Percentiles rank a stretch among this genome's conserved stretches.
Evolutionary conservation across 495 filamentous ascomycete genomes (phyloP).

Genomic region (Penicillium egyptiacum): DNA sequence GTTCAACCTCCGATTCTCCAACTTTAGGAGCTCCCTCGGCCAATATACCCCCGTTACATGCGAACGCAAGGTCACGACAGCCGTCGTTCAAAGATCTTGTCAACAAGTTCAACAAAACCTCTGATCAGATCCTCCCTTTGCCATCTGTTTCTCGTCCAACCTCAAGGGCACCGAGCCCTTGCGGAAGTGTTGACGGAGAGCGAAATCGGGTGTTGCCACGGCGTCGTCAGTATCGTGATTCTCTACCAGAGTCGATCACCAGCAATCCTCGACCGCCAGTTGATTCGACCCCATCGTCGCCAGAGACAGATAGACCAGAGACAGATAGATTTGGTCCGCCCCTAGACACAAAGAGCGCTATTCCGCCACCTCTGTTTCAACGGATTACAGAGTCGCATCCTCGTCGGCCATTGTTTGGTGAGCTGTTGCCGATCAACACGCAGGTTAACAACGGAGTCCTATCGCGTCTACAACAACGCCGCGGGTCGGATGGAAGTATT

Average conservation of each 20-base stretch:
- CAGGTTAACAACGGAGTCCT: slow-evolving; percentile 39
- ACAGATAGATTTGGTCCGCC: slow-evolving; percentile 2
- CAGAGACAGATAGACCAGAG: slow-evolving; percentile 9
- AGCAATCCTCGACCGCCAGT: slow-evolving; percentile 10
- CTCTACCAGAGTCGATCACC: slow-evolving; percentile 11
- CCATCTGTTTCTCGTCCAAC: slow-evolving; percentile 36
- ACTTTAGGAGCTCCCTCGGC: slow-evolving; percentile 22
- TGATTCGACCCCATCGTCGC: slow-evolving; percentile 18
- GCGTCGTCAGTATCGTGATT: slow-evolving; percentile 28
- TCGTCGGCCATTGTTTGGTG: slow-evolving; percentile 52
- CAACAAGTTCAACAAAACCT: slow-evolving; percentile 59
- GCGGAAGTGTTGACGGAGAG: slow-evolving; percentile 29
- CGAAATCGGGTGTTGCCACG: slow-evolving; percentile 33
- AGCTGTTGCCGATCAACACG: slow-evolving; percentile 45
- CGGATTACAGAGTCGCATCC: slow-evolving; percentile 23
- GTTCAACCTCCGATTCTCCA: slow-evolving; percentile 42
- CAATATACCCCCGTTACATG: slow-evolving; percentile 17
- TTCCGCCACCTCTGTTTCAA: slow-evolving; percentile 26
- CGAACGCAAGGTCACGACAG: slow-evolving; percentile 40
- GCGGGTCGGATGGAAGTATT: slow-evolving; percentile 56
- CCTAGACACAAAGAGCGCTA: background rate
- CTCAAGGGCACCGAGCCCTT: slow-evolving; percentile 39
- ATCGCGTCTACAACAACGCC: slow-evolving; percentile 41
- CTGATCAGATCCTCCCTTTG: slow-evolving; percentile 53
- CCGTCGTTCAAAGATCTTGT: slow-evolving; percentile 62